phyloP scores from a whole-genome alignment of 2,329 filamentous ascomycete species.

The Pseudogymnoascus sp. region DNA sequence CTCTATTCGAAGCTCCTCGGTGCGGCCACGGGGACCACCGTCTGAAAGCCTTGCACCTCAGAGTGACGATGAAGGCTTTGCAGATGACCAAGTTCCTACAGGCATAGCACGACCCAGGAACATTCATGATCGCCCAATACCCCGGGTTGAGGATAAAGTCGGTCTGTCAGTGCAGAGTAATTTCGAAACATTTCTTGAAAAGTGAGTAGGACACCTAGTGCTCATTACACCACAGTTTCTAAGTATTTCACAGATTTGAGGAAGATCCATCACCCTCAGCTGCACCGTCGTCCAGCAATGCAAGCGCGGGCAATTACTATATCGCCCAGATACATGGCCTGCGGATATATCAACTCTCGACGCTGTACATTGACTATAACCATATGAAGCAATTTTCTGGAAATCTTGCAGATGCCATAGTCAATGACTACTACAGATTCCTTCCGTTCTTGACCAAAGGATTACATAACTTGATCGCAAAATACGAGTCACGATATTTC shows the following conservation, averaged over 20 bases:
- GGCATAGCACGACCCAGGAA: conserved; percentile 41
- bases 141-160: conserved; percentile 68
- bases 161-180: conserved; percentile 67
- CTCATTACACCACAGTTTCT: conserved; percentile 6
- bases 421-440: conserved; percentile 90
- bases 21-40: conserved; percentile 39
- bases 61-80: conserved; percentile 59
- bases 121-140: conserved; percentile 46
- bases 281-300: conserved; percentile 57
- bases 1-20: conserved; percentile 24
- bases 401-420: conserved; percentile 76
- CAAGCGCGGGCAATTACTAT: conserved; percentile 70
- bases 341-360: conserved; percentile 67
- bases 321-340: conserved; percentile 76
- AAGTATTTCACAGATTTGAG: conserved; percentile 44
- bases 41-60: conserved; percentile 53
- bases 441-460: conserved; percentile 83
- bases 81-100: conserved; percentile 55
- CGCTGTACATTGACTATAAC: conserved; percentile 79
- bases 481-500: conserved; percentile 92
- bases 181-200: conserved; percentile 75
- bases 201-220: conserved; percentile 39
- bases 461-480: conserved; percentile 86
- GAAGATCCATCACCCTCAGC: conserved; percentile 61
- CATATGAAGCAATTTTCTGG: conserved; percentile 75